Evolutionary conservation across 2,329 filamentous ascomycete species (phyloP).

Genomic region (Mollisiaceae sp.): DNA sequence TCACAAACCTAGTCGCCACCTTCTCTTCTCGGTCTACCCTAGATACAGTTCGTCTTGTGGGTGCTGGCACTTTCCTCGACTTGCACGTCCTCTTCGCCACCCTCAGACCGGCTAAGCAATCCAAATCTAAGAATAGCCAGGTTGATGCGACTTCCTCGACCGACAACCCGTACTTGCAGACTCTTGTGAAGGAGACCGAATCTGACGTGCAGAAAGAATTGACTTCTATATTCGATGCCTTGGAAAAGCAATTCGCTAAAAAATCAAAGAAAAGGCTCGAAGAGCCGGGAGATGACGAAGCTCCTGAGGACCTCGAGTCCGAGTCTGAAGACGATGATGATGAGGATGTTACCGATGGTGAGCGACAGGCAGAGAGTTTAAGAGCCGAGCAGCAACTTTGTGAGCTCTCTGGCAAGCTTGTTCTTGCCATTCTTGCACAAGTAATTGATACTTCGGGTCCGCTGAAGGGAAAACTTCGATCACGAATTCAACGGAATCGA

Average conservation of each 20-base stretch:
- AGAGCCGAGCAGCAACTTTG: constrained; percentile 86
- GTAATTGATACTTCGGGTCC: constrained; percentile 71
- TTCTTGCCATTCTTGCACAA: constrained; percentile 77
- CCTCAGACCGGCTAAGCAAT: constrained; percentile 57
- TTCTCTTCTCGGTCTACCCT: constrained; percentile 71
- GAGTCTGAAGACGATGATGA: constrained; percentile 65
- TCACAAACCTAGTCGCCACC: constrained; percentile 68
- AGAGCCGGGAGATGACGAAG: constrained; percentile 73
- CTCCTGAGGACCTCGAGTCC: constrained; percentile 68
- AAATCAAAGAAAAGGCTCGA: constrained; percentile 66
- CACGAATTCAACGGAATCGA: constrained; percentile 79
- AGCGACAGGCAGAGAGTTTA: constrained; percentile 69
- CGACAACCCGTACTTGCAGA: constrained; percentile 59
- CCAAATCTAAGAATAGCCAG: constrained; percentile 44
- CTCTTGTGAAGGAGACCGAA: constrained; percentile 72
- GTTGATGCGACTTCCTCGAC: constrained; percentile 50
- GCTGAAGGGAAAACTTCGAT: constrained; percentile 67
- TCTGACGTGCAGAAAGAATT: constrained; percentile 67
- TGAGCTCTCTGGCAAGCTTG: constrained; percentile 82
- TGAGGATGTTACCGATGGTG: constrained; percentile 58
- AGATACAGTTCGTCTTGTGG: constrained; percentile 78
- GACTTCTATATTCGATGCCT: constrained; percentile 75
- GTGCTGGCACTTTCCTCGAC: constrained; percentile 80
- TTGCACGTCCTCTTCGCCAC: constrained; percentile 80
- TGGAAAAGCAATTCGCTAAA: constrained; percentile 80